A percentile compares a stretch with the other conserved stretches of the same genome.
Evolutionary conservation across 2,329 filamentous ascomycete genomes (phyloP).

Genomic region (Exophiala alcalophila): DNA sequence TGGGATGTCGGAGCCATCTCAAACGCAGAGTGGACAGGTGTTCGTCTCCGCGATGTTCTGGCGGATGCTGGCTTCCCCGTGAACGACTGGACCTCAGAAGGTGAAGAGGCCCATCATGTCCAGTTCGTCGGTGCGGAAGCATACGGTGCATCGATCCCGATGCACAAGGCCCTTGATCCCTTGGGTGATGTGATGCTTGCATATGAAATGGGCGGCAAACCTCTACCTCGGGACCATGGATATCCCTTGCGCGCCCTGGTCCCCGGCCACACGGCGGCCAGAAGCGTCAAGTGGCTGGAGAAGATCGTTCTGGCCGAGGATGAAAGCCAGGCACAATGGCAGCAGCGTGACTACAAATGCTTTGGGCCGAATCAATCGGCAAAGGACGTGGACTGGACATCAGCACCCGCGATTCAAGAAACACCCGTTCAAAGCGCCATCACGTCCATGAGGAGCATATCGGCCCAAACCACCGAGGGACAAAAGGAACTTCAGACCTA

Average conservation of each 20-base stretch:
- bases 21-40: slow-evolving; percentile 59
- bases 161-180: slow-evolving; percentile 57
- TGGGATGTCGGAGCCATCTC: slow-evolving; percentile 61
- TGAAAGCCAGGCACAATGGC: slow-evolving; percentile 64
- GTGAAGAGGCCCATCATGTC: slow-evolving; percentile 50
- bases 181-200: slow-evolving; percentile 62
- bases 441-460: slow-evolving; percentile 39
- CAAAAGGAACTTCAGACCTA: slow-evolving; percentile 20
- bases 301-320: slow-evolving; percentile 63
- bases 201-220: slow-evolving; percentile 64
- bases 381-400: slow-evolving; percentile 59
- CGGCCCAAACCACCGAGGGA: slow-evolving; percentile 2
- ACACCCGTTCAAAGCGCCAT: slow-evolving; percentile 67
- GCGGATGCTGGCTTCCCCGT: slow-evolving; percentile 53
- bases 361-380: slow-evolving; percentile 61
- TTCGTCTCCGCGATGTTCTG: slow-evolving; percentile 55
- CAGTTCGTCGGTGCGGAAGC: slow-evolving; percentile 60
- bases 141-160: slow-evolving; percentile 58
- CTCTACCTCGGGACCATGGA: slow-evolving; percentile 63
- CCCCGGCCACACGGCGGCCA: slow-evolving; percentile 63
- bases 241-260: slow-evolving; percentile 62
- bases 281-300: slow-evolving; percentile 66
- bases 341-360: slow-evolving; percentile 65
- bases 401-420: slow-evolving; percentile 63
- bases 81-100: slow-evolving; percentile 35